Evolutionary conservation across 2,329 filamentous ascomycete genomes (phyloP).

Genomic region (Colletotrichum musicola): DNA sequence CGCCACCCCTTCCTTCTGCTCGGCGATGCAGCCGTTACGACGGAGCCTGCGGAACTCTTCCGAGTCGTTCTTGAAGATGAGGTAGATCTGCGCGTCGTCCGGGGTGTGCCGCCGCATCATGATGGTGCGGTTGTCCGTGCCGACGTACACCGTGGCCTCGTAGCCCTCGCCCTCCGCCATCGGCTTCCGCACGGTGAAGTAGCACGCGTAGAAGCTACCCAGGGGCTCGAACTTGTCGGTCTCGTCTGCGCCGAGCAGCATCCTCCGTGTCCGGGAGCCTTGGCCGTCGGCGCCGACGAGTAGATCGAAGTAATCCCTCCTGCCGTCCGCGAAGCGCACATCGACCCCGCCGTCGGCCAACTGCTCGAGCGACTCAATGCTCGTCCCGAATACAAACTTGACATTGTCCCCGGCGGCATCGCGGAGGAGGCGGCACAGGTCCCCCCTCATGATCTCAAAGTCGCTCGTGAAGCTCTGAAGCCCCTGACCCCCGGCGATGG

Average conservation of each 20-base stretch:
- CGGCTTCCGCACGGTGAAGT: constrained; percentile 42
- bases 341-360: constrained; percentile 39
- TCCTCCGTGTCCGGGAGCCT: constrained; percentile 49
- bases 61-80: constrained; percentile 46
- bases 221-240: constrained; percentile 39
- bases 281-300: constrained; percentile 68
- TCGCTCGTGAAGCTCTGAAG: constrained; percentile 58
- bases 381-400: constrained; percentile 48
- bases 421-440: constrained; percentile 60
- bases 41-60: constrained; percentile 45
- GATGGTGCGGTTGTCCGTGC: constrained; percentile 51
- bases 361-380: constrained; percentile 45
- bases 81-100: constrained; percentile 53
- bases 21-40: constrained; percentile 49
- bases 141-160: constrained; percentile 52
- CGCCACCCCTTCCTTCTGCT: constrained; percentile 53
- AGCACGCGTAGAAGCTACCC: constrained; percentile 45
- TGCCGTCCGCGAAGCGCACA: constrained; percentile 56
- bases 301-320: constrained; percentile 59
- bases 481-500: constrained; percentile 39
- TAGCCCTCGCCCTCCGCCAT: constrained; percentile 50
- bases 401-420: constrained; percentile 44
- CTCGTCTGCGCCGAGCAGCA: constrained; percentile 47
- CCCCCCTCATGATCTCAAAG: constrained; percentile 68
- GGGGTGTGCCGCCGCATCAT: constrained; percentile 56